phyloP scores from a whole-genome alignment of 306 rosid genomes.

The Medicago lupulina region DNA sequence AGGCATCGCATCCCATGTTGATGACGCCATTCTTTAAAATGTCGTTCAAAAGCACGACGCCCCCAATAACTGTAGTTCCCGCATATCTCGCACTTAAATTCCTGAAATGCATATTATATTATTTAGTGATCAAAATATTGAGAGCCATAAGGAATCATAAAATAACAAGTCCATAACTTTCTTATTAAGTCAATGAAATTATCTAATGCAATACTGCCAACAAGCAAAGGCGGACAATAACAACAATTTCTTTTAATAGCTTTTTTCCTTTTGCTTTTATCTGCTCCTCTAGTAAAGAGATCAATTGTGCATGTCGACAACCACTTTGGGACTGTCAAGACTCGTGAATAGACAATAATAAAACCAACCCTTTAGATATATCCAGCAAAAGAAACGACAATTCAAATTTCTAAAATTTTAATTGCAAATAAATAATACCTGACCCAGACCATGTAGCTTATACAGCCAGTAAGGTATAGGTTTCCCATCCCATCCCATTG shows the following conservation, averaged over 20 bases:
- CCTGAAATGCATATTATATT: conserved; percentile 61
- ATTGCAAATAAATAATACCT: conserved; percentile 63
- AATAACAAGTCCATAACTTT: conserved; percentile 25
- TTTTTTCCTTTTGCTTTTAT: conserved; percentile 1
- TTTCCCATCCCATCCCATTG: conserved; percentile 99
- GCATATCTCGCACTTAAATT: conserved; percentile 96
- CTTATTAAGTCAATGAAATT: conserved; percentile 20
- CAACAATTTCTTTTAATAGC: conserved; percentile 15
- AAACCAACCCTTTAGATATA: neutral
- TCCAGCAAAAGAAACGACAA: neutral
- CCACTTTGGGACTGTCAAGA: conserved; percentile 5
- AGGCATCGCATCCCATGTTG: conserved; percentile 99
- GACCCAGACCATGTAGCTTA: conserved; percentile 98
- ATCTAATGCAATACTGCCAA: conserved; percentile 21
- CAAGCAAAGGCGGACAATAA: conserved; percentile 1
- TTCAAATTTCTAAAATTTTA: conserved; percentile 32
- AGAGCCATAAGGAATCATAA: conserved; percentile 11
- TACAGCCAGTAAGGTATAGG: conserved; percentile 99
- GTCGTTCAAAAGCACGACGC: conserved; percentile 96
- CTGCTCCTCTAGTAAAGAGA: conserved; percentile 1
- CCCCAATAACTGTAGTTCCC: conserved; percentile 99
- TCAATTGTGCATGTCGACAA: neutral
- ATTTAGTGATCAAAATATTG: conserved; percentile 35
- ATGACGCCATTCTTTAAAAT: conserved; percentile 99
- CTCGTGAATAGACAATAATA: neutral